A percentile compares a stretch with the other conserved stretches of the same genome.
These are phyloP conservation scores for Cylindrotheca closterium DNA, from an alignment of 108 stramenopile species.

Conservation along the genomic window DNA sequence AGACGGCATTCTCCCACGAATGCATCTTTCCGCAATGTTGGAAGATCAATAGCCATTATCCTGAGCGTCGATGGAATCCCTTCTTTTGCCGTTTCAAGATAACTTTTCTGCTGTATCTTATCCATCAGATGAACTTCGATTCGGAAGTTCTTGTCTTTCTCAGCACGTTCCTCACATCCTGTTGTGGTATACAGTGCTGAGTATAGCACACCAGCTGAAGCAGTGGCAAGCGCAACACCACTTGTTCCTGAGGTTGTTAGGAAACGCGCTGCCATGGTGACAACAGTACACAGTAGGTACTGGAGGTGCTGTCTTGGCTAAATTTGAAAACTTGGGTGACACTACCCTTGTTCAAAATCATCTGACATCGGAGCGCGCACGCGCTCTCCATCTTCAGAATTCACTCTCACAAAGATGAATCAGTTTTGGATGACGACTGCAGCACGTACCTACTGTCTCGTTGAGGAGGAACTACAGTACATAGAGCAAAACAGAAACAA, in stretches of 20 bases:
- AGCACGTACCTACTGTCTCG: no score
- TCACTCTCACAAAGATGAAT: no score
- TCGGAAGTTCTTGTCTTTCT: conserved; percentile 5
- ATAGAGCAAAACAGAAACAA: background rate
- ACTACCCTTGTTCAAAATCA: background rate
- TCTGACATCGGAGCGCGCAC: background rate
- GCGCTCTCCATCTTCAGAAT: no score
- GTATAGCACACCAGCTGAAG: background rate
- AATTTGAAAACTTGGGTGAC: background rate
- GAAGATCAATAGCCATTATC: conserved; percentile 65
- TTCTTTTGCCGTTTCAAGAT: conserved; percentile 33
- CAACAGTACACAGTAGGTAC: background rate
- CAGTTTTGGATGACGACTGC: no score
- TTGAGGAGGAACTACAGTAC: background rate
- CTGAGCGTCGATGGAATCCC: conserved; percentile 55
- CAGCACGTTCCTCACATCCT: background rate
- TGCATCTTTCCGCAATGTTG: conserved; percentile 53
- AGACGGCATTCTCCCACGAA: conserved; percentile 44
- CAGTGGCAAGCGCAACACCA: background rate
- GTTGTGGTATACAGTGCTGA: background rate
- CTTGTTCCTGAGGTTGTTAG: background rate
- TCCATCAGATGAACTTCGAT: conserved; percentile 70
- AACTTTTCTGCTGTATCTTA: conserved; percentile 61
- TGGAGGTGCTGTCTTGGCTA: background rate
- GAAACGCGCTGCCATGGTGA: background rate